Evolutionary conservation across 2,329 filamentous ascomycete genomes (phyloP).

Genomic region (Hypoxylon sp.): DNA sequence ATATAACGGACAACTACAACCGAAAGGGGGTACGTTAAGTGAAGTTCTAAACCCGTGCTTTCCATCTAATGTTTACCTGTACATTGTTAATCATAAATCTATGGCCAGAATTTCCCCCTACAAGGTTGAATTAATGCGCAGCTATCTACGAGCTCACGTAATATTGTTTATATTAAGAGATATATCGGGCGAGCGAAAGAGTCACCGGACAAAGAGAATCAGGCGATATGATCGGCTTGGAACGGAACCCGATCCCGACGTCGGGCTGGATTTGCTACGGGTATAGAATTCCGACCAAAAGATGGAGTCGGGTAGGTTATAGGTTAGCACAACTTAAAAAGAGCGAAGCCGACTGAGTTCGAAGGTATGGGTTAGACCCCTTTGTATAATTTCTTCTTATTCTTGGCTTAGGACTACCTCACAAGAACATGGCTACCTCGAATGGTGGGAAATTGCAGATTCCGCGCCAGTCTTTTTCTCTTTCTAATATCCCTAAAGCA

Average conservation of each 20-base stretch:
- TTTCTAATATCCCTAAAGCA: constrained; percentile 26
- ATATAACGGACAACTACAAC: too few relatives aligned
- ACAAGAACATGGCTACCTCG: not conserved
- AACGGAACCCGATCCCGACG: not conserved
- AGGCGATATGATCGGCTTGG: not conserved
- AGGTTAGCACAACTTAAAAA: not conserved
- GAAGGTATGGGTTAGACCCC: not conserved
- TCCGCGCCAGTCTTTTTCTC: not conserved
- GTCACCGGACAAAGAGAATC: not conserved
- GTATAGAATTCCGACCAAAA: not conserved
- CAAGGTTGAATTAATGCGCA: not conserved
- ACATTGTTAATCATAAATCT: not conserved
- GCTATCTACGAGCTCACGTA: not conserved
- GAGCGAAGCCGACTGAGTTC: not conserved
- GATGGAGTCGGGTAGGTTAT: not conserved
- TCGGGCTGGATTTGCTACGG: not conserved
- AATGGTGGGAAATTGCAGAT: not conserved
- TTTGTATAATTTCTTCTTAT: not conserved
- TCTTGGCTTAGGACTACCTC: not conserved
- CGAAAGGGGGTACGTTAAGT: not conserved
- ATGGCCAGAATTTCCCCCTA: not conserved
- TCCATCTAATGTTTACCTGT: too few relatives aligned
- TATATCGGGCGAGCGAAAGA: not conserved
- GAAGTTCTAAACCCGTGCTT: too few relatives aligned
- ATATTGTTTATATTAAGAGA: not conserved